Evolutionary conservation across 2,329 filamentous ascomycete species (phyloP).

Genomic region (Colletotrichum sp.): DNA sequence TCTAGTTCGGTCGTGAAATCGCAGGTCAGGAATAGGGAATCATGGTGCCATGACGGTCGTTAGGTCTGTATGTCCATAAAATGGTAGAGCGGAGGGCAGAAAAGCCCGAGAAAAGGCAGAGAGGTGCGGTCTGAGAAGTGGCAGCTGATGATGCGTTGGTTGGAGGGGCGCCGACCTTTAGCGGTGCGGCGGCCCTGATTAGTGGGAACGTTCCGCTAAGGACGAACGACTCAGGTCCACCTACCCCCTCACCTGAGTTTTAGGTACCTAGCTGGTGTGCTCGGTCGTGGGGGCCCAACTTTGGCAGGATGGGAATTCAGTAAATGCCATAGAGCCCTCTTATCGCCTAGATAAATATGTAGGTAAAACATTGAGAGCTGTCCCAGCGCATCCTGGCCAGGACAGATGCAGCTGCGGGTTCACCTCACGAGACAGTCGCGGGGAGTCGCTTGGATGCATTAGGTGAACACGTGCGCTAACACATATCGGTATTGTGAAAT

Average conservation of each 20-base stretch:
- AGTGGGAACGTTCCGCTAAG: conserved; percentile 13
- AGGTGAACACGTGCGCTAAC: background rate
- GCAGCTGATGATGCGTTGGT: background rate
- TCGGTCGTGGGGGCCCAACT: background rate
- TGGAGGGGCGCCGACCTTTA: conserved; percentile 8
- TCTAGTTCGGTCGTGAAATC: background rate
- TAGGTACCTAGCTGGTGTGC: background rate
- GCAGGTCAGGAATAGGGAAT: background rate
- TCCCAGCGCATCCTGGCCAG: background rate
- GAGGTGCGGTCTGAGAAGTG: background rate
- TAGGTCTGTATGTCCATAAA: background rate
- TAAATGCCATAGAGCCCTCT: conserved; percentile 3
- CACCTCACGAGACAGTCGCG: background rate
- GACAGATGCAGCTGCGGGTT: background rate
- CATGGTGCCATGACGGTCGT: background rate
- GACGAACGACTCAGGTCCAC: background rate
- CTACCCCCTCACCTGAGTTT: background rate
- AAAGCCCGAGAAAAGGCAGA: background rate
- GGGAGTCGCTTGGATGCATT: background rate
- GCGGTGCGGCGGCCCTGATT: conserved; percentile 10
- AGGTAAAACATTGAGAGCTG: background rate
- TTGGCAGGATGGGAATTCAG: background rate
- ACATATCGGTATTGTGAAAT: background rate
- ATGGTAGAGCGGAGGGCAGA: background rate
- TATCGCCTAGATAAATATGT: background rate